Percentiles rank a stretch among this genome's conserved stretches.
These are phyloP conservation scores for Aspergillus sergii DNA, from an alignment of 2,329 filamentous ascomycete species.

Conservation along the genomic window DNA sequence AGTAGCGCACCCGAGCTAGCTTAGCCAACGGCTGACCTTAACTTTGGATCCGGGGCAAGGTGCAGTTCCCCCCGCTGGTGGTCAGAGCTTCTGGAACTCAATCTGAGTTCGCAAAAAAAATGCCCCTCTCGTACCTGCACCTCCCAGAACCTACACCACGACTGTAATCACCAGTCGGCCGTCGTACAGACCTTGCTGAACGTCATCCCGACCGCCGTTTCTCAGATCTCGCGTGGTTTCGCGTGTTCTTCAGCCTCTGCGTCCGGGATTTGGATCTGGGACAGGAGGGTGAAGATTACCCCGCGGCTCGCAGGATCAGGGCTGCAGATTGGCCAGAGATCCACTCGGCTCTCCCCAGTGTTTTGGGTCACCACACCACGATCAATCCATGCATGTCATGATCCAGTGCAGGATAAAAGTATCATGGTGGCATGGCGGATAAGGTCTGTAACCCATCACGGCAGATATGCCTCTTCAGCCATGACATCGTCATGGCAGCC, in stretches of 20 bases:
- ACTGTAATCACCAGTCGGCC: no score
- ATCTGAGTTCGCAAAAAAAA: background rate
- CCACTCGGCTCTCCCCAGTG: background rate
- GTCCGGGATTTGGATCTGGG: background rate
- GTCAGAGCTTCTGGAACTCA: conserved; percentile 20
- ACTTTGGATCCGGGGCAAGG: conserved; percentile 13
- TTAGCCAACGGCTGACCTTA: conserved; percentile 9
- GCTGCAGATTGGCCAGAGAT: background rate
- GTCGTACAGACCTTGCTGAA: background rate
- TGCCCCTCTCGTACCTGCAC: background rate
- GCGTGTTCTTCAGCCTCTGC: background rate
- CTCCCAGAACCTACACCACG: background rate
- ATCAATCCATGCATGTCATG: background rate
- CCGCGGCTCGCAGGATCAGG: background rate
- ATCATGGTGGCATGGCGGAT: background rate
- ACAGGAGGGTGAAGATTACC: background rate
- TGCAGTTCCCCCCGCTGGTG: conserved; percentile 10
- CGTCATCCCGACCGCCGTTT: background rate
- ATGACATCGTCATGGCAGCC: background rate
- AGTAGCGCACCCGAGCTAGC: conserved; percentile 12
- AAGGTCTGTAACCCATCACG: background rate
- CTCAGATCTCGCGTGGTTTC: background rate
- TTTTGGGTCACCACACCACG: conserved; percentile 1
- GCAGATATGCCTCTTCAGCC: background rate
- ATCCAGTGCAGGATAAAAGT: background rate